Base-by-base conservation (phyloP, 1,284 basidiomycete species). In the Golubevia pallescens region DNA sequence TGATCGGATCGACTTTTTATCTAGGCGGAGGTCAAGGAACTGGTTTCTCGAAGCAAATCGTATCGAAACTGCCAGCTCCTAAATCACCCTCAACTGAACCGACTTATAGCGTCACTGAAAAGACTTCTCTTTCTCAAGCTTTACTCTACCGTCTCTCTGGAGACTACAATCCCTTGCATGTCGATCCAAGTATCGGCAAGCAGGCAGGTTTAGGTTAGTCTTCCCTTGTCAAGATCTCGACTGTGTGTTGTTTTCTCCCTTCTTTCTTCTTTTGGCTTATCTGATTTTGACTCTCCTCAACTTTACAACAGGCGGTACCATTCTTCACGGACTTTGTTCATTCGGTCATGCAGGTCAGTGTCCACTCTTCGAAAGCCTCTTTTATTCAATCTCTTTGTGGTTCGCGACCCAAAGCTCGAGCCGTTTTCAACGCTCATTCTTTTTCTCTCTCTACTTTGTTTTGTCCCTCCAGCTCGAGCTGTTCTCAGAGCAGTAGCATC, bases 151-250 rank as follows among this genome's bases (percentile, higher is more conserved):
- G 93, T 24, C 89, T 94, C 42, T 92, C 90, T 65, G 93, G 92
- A 1, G 93, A 93, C 86, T 94, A 93, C 86, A 93, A 94, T 85
- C 91, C 91, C 19, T 88, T 94, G 10, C 93, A 94, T 86, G 92
- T 93, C 68, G 56, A 93, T 84, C 92, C 93, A 1, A 86, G 78
- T 19, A 90, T 92, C 54, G 92, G 92, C n/a, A 80, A 90, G 69
- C 88, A 88, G 3, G 88, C 90, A 14, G 92, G 92, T 13, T 93
- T 93, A 75, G n/a, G n/a, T n/a, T n/a, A n/a, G n/a, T n/a, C n/a
- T n/a, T n/a, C n/a, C n/a, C n/a, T n/a, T n/a, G n/a, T n/a, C n/a
- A n/a, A n/a, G n/a, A n/a, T n/a, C n/a, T n/a, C n/a, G n/a, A n/a
- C n/a, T n/a, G n/a, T n/a, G n/a, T n/a, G n/a, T n/a, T n/a, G n/a